Base-by-base conservation (phyloP, 2,329 filamentous ascomycete species). In the Chrysoporthe austroafricana region DNA sequence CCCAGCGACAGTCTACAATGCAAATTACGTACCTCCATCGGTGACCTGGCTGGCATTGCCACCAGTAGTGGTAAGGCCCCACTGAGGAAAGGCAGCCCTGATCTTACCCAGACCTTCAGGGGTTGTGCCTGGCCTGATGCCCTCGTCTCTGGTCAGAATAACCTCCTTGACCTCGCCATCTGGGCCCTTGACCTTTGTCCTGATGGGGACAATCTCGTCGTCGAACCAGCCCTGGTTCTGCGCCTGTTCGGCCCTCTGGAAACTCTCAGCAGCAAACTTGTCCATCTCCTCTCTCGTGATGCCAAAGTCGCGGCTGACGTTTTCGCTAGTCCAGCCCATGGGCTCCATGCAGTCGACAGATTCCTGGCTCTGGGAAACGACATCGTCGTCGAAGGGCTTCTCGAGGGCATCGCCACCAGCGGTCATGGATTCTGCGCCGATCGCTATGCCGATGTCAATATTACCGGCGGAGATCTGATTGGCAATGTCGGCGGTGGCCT, bases 301-400 rank as follows among this genome's bases (percentile, higher is more conserved):
- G 76, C 91, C 88, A 79, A 98, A 98, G 81, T 98, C 96, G 61
- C 88, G 88, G 74, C 91, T 93, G 39, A 99, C 94, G 77, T 98
- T 98, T 84, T 99, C 96, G 69, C 91, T 95, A 2, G 96, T 99
- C 88, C 97, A 96, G 32, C 96, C 96, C 96, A 99, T 99, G 72
- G 95, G 92, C 85, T 94, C 88, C 88, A 95, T 88, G 85, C 94
- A 96, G 82, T 98, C 95, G 59, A 80, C 80, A 0, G 93, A 87
- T 77, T 97, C 93, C 77, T 93, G 91, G 81, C 86, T 91, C 75
- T 85, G 82, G 73, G 82, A 78, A 59, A 92, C 82, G 69, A 98
- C 88, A 71, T 90, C 89, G 71, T 91, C 88, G 78, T 93, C 90
- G 80, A 97, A 96, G 4, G 91, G 90, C 71, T 87, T 80, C 57